phyloP scores from a whole-genome alignment of 495 filamentous ascomycete genomes.

The Daldinia bambusicola region DNA sequence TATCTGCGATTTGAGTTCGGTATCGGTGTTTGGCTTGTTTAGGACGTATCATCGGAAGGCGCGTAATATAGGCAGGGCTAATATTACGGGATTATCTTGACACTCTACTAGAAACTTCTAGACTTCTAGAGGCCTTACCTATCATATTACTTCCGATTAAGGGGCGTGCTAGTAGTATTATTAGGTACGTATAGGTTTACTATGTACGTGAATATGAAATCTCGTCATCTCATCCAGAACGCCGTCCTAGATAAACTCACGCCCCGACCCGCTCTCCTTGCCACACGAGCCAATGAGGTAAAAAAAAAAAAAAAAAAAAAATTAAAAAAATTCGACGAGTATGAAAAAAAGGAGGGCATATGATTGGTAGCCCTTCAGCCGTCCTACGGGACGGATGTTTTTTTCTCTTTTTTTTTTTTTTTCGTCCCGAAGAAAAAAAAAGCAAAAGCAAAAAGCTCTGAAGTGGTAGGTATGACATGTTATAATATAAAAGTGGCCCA shows the following conservation, averaged over 20 bases:
- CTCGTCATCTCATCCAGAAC: neutral
- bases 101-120: neutral
- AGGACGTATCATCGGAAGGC: slow-evolving; percentile 3
- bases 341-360: neutral
- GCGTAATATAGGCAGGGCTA: slow-evolving; percentile 4
- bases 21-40: neutral
- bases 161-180: neutral
- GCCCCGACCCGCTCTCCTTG: neutral
- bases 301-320: neutral
- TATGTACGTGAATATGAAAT: too few relatives aligned
- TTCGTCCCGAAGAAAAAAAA: neutral
- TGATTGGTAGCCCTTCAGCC: neutral
- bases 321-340: neutral
- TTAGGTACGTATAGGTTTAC: too few relatives aligned
- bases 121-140: neutral
- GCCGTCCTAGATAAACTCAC: neutral
- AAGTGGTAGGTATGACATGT: too few relatives aligned
- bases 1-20: neutral
- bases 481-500: too few relatives aligned
- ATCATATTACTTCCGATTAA: neutral
- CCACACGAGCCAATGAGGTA: neutral
- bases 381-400: neutral
- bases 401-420: neutral
- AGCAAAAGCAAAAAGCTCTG: neutral
- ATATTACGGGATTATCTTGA: slow-evolving; percentile 2